Percentiles rank a stretch among this genome's conserved stretches.
Conservation (phyloP, 148 eudicot species). For the Nepenthes gracilis region DNA sequence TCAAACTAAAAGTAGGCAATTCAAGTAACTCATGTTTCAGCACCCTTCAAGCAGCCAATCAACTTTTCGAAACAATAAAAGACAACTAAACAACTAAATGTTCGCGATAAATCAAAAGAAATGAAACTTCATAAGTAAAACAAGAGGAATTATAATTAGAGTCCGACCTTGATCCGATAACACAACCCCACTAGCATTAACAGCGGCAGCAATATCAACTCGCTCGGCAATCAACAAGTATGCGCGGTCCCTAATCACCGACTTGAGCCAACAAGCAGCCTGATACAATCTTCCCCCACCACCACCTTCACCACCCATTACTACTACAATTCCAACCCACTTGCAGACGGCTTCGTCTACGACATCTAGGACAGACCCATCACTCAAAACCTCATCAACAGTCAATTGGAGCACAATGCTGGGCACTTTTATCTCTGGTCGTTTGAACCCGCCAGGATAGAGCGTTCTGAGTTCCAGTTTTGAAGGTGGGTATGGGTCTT, state of each 20-base stretch:
- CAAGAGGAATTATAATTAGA: neutral
- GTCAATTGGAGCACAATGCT: constrained; percentile 45
- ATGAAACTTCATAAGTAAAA: no score
- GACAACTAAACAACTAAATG: no score
- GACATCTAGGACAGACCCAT: constrained; percentile 30
- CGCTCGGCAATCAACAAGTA: constrained; percentile 70
- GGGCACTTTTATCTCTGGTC: constrained; percentile 67
- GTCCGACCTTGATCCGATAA: constrained; percentile 76
- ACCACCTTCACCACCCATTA: constrained; percentile 39
- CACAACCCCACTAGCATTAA: constrained; percentile 77
- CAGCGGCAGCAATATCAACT: constrained; percentile 90
- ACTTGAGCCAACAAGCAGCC: constrained; percentile 77
- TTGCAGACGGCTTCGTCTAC: constrained; percentile 57
- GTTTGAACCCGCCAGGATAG: constrained; percentile 81
- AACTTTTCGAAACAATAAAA: no score
- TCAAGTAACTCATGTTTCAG: no score
- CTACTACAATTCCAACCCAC: constrained; percentile 57
- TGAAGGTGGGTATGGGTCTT: neutral
- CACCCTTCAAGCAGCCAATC: no score
- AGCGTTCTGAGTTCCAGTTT: constrained; percentile 25
- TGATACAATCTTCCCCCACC: constrained; percentile 68
- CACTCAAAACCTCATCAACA: constrained; percentile 43
- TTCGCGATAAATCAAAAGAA: no score
- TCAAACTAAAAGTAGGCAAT: no score
- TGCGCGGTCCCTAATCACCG: constrained; percentile 73